Base-by-base conservation (phyloP, 2,329 filamentous ascomycete genomes). In the Neopestalotiopsis sp. region DNA sequence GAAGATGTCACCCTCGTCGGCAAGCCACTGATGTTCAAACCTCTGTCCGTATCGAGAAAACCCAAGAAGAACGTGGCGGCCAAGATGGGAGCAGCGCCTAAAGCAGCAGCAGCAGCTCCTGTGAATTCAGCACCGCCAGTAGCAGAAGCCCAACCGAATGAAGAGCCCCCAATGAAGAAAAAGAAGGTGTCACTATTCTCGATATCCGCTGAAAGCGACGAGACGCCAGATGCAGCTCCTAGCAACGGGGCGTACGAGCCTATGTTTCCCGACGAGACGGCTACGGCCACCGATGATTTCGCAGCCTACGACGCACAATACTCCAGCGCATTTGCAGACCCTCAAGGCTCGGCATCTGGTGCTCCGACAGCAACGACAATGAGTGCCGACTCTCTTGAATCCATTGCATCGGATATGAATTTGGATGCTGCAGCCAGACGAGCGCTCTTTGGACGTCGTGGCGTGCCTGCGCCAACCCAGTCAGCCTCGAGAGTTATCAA, bases 11-110 rank as follows among this genome's bases (percentile, higher is more conserved):
- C 93, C 80, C 81, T 92, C 14, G 88, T 91, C 2, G 93, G 92
- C 24, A 96, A 95, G 74, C 89, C 94, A 13, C 89, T 95, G 79
- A 93, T 94, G 89, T 98, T 98, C 80, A 92, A 91, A 77, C 95
- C 95, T 3, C 84, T 98, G 49, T 97, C 95, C 1, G 94, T 98
- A 14, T 89, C 91, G 17, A 88, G 93, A 70, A 94, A 92, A 71
- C 86, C 90, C 38, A 88, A 88, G 71, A 94, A 92, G 81, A 94
- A 91, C 82, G 91, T 88, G 75, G 83, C 84, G 68, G 78, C 78
- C 49, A 78, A 80, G 30, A 67, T 75, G 3, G 69, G 73, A 10
- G 67, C 75, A 28, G 49, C 68, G 1, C 64, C 72, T 58, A 73
- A 71, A 14, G 9, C 70, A 17, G 34, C 67, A 5, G 62, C 63